Base-by-base conservation (phyloP, 2,329 filamentous ascomycete genomes). In the Cladophialophora chaetospira region DNA sequence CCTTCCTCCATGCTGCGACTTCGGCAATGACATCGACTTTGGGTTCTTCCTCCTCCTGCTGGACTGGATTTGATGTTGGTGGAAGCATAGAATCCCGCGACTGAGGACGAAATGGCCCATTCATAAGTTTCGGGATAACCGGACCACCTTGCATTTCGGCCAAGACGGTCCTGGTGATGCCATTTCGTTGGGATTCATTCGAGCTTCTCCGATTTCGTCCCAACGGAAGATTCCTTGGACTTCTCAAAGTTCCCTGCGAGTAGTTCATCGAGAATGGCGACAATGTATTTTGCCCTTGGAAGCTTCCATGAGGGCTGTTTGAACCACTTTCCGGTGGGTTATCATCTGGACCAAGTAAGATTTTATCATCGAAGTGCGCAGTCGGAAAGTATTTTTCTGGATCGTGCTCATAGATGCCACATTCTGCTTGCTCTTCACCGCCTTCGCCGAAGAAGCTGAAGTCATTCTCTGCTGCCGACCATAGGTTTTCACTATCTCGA, bases 401-500 rank as follows among this genome's bases (percentile, higher is more conserved):
- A 28, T 79, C 77, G 50, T 72, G 68, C 21, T 72, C 71, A 11
- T 78, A 78, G 11, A 81, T 72, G 9, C 78, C 73, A 57, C 80
- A 82, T 63, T 84, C 82, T 6, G 52, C 65, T 29, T 62, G 55
- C 44, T 66, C 63, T 54, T 65, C 65, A 10, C 65, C 65, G 44
- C 80, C 80, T 35, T 82, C 80, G 1, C 74, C 77, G 56, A 86
- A 86, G 69, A 84, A 84, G 25, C 80, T 82, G 60, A 86, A 86
- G 65, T 86, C 83, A 49, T 80, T 74, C 54, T 77, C 73, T 3
- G 82, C 81, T 6, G 82, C 82, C 47, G 77, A 74, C 83, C 82
- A 85, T 9, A 86, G 74, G 3, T 77, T 76, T 65, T 85, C 83
- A 3, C 78, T 80, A 63, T 86, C 83, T 6, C 73, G 70, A 61